A percentile compares a stretch with the other conserved stretches of the same genome.
Conservation (phyloP, 169 alveolate genomes). For the Plasmodium blacklocki region DNA sequence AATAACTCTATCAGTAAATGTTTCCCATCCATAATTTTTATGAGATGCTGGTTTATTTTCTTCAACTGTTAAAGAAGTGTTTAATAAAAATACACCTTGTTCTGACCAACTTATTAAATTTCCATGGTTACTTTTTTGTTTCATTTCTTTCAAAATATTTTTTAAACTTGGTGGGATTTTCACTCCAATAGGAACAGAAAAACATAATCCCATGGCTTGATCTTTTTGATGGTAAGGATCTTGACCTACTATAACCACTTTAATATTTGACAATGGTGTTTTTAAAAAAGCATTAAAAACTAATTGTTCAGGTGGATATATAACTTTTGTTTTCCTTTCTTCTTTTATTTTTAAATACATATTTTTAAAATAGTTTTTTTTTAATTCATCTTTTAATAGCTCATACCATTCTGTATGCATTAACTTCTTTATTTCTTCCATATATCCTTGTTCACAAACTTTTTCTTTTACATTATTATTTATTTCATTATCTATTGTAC, state of each 20-base stretch:
- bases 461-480: background rate
- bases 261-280: constrained; percentile 88
- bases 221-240: constrained; percentile 98
- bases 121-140: constrained; percentile 93
- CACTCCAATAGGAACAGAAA: constrained; percentile 95
- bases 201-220: constrained; percentile 98
- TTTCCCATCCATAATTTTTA: constrained; percentile 92
- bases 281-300: constrained; percentile 89
- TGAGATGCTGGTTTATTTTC: constrained; percentile 65
- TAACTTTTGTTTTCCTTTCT: constrained; percentile 79
- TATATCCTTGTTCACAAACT: constrained; percentile 2
- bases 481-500: background rate
- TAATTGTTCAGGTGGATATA: constrained; percentile 90
- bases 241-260: constrained; percentile 98
- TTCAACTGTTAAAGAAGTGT: constrained; percentile 95
- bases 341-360: constrained; percentile 85
- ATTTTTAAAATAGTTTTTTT: constrained; percentile 83
- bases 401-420: constrained; percentile 84
- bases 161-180: constrained; percentile 97
- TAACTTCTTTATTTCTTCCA: constrained; percentile 64
- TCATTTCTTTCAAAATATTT: constrained; percentile 96
- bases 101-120: constrained; percentile 97
- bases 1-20: constrained; percentile 92
- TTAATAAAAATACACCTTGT: constrained; percentile 98
- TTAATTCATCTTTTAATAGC: constrained; percentile 80